Base-by-base conservation (phyloP, 2,329 filamentous ascomycete species). In the Harringtonia aguacate region DNA sequence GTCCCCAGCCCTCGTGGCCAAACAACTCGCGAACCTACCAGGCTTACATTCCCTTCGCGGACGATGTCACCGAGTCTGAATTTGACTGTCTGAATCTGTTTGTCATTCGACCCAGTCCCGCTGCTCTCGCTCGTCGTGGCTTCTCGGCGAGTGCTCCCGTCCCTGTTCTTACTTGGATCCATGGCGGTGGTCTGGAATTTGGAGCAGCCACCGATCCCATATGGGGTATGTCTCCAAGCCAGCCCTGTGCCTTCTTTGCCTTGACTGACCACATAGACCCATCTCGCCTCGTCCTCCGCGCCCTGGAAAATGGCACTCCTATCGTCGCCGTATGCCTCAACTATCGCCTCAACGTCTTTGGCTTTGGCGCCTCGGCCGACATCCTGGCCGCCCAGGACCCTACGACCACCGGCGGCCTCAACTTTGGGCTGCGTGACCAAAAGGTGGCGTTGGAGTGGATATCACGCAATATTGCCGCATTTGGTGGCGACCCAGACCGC, bases 371-470 rank as follows among this genome's bases (percentile, higher is more conserved):
- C 22, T 40, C 37, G 30, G n/a, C 33, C 4, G 44, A 46, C 36
- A 33, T 46, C 13, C 18, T 46, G 4, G 36, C 10, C 17, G 35
- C 20, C 20, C 41, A 41, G 18, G 31, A 33, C 8, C 28, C 27
- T 4, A 17, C 12, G 4, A 8, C 31, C 5, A 33, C 35, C 5
- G 17, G 22, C 12, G 39, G 44, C 24, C 39, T 46, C 22, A 79
- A 79, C 48, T 59, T 72, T 13, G 75, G 75, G 0, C 55, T 75
- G 12, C 63, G 64, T 35, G 72, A 76, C 46, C 70, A 74, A 52
- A 59, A 64, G 20, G 49, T 67, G 5, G 61, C 66, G 1, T 55
- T 75, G 7, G 56, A 65, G 41, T 76, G 72, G 72, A 62, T 75
- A 3, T 61, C 68, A 34, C 65, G 71, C 40, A 73, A 75, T 50